Evolutionary conservation across 495 filamentous ascomycete species (phyloP).

Genomic region (Pyronema omphalodes): DNA sequence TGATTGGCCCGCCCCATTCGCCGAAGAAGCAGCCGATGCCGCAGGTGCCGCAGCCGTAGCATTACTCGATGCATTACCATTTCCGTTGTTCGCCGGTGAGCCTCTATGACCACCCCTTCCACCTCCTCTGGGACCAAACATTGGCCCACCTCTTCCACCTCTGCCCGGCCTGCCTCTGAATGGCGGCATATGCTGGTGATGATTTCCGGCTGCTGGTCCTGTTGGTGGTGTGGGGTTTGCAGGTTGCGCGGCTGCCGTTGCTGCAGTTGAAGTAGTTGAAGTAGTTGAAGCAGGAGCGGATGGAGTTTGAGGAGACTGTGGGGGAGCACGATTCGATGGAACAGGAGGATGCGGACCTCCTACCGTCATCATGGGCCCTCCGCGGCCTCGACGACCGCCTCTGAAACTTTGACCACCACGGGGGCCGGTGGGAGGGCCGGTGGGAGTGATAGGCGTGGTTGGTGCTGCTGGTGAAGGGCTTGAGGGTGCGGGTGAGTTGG

Average conservation of each 20-base stretch:
- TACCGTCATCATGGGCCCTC: background rate
- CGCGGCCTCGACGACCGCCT: background rate
- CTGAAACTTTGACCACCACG: background rate
- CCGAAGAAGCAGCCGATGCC: background rate
- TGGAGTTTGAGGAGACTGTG: too few species aligned
- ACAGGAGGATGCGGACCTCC: background rate
- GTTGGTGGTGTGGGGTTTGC: conserved; percentile 16
- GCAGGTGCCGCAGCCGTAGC: background rate
- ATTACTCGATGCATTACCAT: background rate
- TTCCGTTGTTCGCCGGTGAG: background rate
- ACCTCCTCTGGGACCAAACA: conserved; percentile 7
- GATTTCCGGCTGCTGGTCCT: conserved; percentile 13
- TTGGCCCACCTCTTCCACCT: conserved; percentile 7
- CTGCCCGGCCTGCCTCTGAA: conserved; percentile 9
- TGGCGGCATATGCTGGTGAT: background rate
- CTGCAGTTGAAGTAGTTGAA: conserved; percentile 6
- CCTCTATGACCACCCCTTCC: background rate
- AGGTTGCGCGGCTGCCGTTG: conserved; percentile 7
- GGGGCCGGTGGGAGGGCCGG: conserved; percentile 11
- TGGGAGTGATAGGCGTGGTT: conserved; percentile 10
- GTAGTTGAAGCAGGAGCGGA: too few species aligned
- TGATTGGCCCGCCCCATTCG: background rate
- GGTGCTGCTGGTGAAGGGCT: conserved; percentile 12
- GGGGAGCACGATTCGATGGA: background rate
- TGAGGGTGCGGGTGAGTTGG: conserved; percentile 14